A percentile compares a stretch with the other conserved stretches of the same genome.
Conservation (phyloP, 345 rosid species). For the Noccaea bulbosa region DNA sequence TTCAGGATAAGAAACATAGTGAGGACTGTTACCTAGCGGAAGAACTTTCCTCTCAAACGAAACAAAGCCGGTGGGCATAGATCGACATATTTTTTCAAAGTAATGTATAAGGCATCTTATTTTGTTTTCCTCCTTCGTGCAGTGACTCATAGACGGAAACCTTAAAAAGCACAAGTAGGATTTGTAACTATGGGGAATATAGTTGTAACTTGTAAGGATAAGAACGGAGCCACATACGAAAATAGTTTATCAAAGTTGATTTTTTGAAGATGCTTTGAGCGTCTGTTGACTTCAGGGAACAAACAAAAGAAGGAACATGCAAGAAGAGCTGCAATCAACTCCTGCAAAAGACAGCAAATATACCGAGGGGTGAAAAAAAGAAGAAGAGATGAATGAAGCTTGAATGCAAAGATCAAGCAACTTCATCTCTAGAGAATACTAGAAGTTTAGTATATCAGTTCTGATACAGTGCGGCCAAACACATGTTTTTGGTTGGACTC, state of each 20-base stretch:
- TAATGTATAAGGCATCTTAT: constrained; percentile 68
- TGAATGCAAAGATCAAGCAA: constrained; percentile 11
- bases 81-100: constrained; percentile 68
- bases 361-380: not conserved
- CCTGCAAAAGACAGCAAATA: constrained; percentile 18
- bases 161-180: constrained; percentile 45
- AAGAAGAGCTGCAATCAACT: constrained; percentile 44
- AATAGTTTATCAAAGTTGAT: constrained; percentile 78
- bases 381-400: not conserved
- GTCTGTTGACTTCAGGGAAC: constrained; percentile 64
- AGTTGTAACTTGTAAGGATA: constrained; percentile 17
- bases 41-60: constrained; percentile 90
- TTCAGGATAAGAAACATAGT: constrained; percentile 51
- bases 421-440: not conserved
- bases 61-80: constrained; percentile 67
- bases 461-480: not conserved
- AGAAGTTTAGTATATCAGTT: not conserved
- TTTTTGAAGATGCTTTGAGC: constrained; percentile 57
- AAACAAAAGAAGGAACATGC: constrained; percentile 53
- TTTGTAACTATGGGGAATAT: not conserved
- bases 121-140: constrained; percentile 62
- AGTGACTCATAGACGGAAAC: constrained; percentile 52
- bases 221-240: constrained; percentile 56
- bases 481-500: not conserved
- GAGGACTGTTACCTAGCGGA: constrained; percentile 41